phyloP scores from a whole-genome alignment of 768 basidiomycete genomes.

The Leccinum obscurum region DNA sequence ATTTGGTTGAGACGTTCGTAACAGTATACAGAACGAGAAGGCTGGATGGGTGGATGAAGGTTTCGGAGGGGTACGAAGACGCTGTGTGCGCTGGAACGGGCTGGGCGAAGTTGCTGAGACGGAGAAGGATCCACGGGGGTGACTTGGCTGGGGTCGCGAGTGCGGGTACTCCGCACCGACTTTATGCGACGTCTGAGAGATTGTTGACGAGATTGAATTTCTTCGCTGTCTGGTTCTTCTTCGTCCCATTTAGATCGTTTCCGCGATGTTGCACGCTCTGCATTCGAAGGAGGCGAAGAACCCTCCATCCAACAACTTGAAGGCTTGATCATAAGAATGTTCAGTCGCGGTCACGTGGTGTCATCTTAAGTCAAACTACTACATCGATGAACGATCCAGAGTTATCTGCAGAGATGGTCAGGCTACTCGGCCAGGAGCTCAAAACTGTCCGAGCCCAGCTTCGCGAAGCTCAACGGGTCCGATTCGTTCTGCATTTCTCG shows the following conservation, averaged over 20 bases:
- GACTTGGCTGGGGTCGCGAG: slow-evolving; percentile 19
- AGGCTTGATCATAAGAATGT: not conserved
- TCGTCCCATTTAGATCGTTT: slow-evolving; percentile 79
- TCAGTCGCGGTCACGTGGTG: not conserved
- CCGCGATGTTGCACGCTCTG: slow-evolving; percentile 42
- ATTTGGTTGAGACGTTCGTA: slow-evolving; percentile 97
- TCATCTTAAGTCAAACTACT: not conserved
- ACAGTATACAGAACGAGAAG: slow-evolving; percentile 91
- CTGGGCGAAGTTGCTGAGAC: slow-evolving; percentile 14
- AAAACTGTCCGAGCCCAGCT: slow-evolving; percentile 24
- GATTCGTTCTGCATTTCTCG: not conserved
- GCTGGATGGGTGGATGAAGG: slow-evolving; percentile 72
- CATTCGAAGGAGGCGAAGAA: slow-evolving; percentile 25
- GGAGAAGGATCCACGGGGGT: slow-evolving; percentile 17
- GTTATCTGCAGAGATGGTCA: slow-evolving; percentile 26
- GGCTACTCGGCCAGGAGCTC: slow-evolving; percentile 27
- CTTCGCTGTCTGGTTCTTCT: slow-evolving; percentile 46
- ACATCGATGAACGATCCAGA: slow-evolving; percentile 29
- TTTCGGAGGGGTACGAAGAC: slow-evolving; percentile 74
- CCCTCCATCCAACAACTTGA: slow-evolving; percentile 2
- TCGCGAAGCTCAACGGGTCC: slow-evolving; percentile 24
- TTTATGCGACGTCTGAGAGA: slow-evolving; percentile 59
- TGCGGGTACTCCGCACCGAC: slow-evolving; percentile 26
- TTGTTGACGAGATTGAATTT: slow-evolving; percentile 34
- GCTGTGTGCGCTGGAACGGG: slow-evolving; percentile 46